These are phyloP conservation scores for Aspergillus persii DNA, from an alignment of 2,329 filamentous ascomycete species.

Conservation along the genomic window DNA sequence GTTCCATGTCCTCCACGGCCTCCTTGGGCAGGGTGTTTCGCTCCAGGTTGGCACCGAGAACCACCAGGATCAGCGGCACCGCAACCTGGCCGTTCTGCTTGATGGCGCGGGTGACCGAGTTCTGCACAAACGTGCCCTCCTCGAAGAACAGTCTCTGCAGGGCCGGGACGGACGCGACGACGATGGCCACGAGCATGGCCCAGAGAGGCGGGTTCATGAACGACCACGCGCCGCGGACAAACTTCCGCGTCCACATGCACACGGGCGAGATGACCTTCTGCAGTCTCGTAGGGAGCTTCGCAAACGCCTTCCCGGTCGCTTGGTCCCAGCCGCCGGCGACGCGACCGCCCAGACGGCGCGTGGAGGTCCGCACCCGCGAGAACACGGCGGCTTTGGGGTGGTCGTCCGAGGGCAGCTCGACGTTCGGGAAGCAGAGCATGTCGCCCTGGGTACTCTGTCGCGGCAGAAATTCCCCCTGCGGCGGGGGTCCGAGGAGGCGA, in stretches of 20 bases:
- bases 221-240: conserved; percentile 71
- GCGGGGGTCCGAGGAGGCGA: conserved; percentile 30
- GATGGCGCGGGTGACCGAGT: conserved; percentile 87
- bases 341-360: conserved; percentile 19
- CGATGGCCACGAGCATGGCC: conserved; percentile 90
- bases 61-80: conserved; percentile 91
- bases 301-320: conserved; percentile 39
- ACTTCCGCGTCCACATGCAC: conserved; percentile 46
- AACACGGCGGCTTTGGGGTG: conserved; percentile 27
- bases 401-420: conserved; percentile 31
- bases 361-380: conserved; percentile 27
- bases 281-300: conserved; percentile 51
- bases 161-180: conserved; percentile 81
- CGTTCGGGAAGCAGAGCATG: conserved; percentile 58
- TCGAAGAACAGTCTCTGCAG: conserved; percentile 86
- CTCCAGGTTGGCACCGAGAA: conserved; percentile 90
- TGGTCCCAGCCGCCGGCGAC: conserved; percentile 20
- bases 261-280: conserved; percentile 51
- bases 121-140: conserved; percentile 84
- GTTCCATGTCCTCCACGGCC: conserved; percentile 65
- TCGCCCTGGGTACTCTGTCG: conserved; percentile 48
- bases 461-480: conserved; percentile 35
- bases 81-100: conserved; percentile 84
- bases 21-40: conserved; percentile 78
- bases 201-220: conserved; percentile 99